A percentile compares a stretch with the other conserved stretches of the same genome.
Evolutionary conservation across 345 rosid species (phyloP).

Genomic region (Angophora floribunda): DNA sequence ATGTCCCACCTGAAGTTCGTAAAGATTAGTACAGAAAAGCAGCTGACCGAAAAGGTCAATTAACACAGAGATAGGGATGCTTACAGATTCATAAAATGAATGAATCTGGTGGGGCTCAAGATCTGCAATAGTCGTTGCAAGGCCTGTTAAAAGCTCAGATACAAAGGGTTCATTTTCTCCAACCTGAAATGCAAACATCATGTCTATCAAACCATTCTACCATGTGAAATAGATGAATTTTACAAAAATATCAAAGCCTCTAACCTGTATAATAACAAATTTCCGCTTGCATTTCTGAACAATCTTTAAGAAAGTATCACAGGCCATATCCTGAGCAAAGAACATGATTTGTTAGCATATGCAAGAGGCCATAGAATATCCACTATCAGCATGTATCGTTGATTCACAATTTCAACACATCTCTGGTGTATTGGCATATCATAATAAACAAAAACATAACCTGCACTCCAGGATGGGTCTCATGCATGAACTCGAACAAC

Average conservation of each 20-base stretch:
- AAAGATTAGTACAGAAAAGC: background rate
- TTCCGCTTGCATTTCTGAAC: constrained; percentile 99
- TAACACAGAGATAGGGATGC: background rate
- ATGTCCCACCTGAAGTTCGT: constrained; percentile 61
- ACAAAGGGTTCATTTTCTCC: constrained; percentile 98
- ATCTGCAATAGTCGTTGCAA: constrained; percentile 89
- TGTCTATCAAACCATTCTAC: background rate
- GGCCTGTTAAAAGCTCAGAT: constrained; percentile 92
- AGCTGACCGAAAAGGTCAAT: background rate
- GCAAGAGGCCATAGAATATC: background rate
- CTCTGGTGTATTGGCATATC: background rate
- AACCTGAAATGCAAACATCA: constrained; percentile 46
- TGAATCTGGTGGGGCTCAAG: constrained; percentile 99
- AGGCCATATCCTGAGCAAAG: constrained; percentile 90
- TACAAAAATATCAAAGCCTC: background rate
- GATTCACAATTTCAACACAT: background rate
- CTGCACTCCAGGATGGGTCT: constrained; percentile 99
- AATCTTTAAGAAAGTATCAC: constrained; percentile 98
- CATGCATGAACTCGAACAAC: constrained; percentile 99
- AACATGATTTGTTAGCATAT: background rate
- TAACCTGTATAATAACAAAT: constrained; percentile 89
- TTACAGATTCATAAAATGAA: constrained; percentile 95
- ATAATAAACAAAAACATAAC: constrained; percentile 13
- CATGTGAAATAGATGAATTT: background rate
- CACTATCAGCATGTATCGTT: background rate